phyloP scores from a whole-genome alignment of 129 eudicot species.

The Glebionis coronaria region DNA sequence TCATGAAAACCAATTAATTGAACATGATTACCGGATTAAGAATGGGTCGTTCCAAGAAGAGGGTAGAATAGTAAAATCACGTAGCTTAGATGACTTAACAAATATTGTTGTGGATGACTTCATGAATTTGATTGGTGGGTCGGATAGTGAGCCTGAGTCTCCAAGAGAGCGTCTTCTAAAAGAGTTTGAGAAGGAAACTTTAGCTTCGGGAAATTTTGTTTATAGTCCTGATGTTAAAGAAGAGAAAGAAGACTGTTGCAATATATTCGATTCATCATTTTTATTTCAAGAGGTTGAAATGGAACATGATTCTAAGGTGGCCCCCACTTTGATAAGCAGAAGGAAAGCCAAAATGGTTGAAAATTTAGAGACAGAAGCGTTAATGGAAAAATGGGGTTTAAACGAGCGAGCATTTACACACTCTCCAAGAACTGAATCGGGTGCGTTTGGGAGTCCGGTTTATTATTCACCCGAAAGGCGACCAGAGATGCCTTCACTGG shows the following conservation, averaged over 20 bases:
- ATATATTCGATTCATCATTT: constrained; percentile 41
- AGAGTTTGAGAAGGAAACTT: constrained; percentile 51
- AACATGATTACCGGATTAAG: constrained; percentile 23
- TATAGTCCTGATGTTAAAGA: constrained; percentile 29
- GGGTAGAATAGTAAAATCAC: constrained; percentile 42
- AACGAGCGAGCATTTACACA: constrained; percentile 49
- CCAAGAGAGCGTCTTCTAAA: constrained; percentile 54
- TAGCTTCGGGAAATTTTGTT: constrained; percentile 29
- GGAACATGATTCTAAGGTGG: constrained; percentile 18
- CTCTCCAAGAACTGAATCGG: constrained; percentile 48
- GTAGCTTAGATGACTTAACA: constrained; percentile 57
- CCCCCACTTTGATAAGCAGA: constrained; percentile 41
- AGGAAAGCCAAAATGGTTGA: constrained; percentile 60
- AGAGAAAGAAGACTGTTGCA: constrained; percentile 24
- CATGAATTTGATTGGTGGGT: constrained; percentile 48
- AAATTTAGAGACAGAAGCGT: constrained; percentile 59
- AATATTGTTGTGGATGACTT: constrained; percentile 58
- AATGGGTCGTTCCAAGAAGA: constrained; percentile 6
- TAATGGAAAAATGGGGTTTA: constrained; percentile 73
- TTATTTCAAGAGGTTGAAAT: constrained; percentile 28
- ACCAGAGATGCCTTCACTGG: constrained; percentile 42
- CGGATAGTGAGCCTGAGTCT: constrained; percentile 44
- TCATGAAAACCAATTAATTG: constrained; percentile 18
- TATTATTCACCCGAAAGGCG: constrained; percentile 48
- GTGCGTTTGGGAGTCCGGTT: constrained; percentile 81